phyloP scores from a whole-genome alignment of 2,329 filamentous ascomycete genomes.

The Fusarium chlamydosporum region DNA sequence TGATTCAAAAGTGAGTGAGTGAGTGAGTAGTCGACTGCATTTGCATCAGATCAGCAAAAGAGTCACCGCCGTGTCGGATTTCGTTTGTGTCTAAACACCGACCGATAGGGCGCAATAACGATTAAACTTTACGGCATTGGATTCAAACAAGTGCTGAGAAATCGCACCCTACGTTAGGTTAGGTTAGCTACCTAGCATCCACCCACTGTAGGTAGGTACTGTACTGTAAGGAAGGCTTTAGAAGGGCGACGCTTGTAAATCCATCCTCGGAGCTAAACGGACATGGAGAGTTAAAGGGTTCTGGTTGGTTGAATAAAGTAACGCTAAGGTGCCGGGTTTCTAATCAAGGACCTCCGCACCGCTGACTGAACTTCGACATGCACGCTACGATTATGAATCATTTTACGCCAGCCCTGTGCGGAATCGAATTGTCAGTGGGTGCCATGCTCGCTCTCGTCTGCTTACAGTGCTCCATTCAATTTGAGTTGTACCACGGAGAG shows the following conservation, averaged over 20 bases:
- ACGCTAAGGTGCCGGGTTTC: constrained; percentile 39
- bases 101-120: constrained; percentile 35
- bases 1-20: not conserved
- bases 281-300: constrained; percentile 26
- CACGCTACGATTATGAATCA: constrained; percentile 45
- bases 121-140: constrained; percentile 33
- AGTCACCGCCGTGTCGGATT: constrained; percentile 40
- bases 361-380: too few species aligned
- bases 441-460: constrained; percentile 9
- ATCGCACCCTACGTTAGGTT: constrained; percentile 30
- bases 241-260: constrained; percentile 39
- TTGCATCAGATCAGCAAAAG: constrained; percentile 16
- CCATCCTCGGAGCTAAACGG: constrained; percentile 36
- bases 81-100: constrained; percentile 31
- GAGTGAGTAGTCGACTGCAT: too few species aligned
- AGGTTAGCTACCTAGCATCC: not conserved
- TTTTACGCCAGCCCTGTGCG: constrained; percentile 41
- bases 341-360: constrained; percentile 35
- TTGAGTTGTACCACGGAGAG: constrained; percentile 4
- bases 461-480: constrained; percentile 21
- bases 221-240: not conserved
- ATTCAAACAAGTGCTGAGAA: constrained; percentile 36
- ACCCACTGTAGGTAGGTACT: constrained; percentile 17
- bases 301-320: constrained; percentile 31
- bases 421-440: constrained; percentile 30